Conservation (phyloP, 495 filamentous ascomycete genomes). For the Lophiotrema nucula region DNA sequence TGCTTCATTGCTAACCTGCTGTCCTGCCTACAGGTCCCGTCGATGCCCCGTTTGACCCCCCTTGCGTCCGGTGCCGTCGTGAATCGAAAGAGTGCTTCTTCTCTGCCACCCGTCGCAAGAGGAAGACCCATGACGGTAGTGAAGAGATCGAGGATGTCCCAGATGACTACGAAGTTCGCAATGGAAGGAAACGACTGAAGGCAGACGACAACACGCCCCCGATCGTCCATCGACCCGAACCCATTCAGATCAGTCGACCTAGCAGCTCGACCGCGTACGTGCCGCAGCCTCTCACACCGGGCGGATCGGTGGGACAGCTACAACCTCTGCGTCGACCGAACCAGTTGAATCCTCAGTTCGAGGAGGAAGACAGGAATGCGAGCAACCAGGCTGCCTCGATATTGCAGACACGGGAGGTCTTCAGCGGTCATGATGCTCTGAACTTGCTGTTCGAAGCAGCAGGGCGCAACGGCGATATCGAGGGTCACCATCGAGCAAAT, state of each 20-base stretch:
- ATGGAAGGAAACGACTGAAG: slow-evolving; percentile 41
- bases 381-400: slow-evolving; percentile 60
- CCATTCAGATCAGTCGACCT: slow-evolving; percentile 13
- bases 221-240: slow-evolving; percentile 20
- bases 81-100: slow-evolving; percentile 96
- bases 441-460: slow-evolving; percentile 69
- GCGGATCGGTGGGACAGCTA: slow-evolving; percentile 56
- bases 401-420: slow-evolving; percentile 62
- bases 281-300: slow-evolving; percentile 59
- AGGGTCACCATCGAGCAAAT: slow-evolving; percentile 39
- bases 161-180: slow-evolving; percentile 41
- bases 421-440: slow-evolving; percentile 68
- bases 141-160: slow-evolving; percentile 37
- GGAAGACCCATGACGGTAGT: slow-evolving; percentile 67
- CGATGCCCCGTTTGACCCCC: slow-evolving; percentile 85
- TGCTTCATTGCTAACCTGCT: too few relatives aligned
- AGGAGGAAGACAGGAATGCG: slow-evolving; percentile 47
- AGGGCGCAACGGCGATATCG: slow-evolving; percentile 49
- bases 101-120: slow-evolving; percentile 90
- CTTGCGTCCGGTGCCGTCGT: slow-evolving; percentile 87
- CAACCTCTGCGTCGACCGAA: slow-evolving; percentile 56
- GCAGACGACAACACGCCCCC: slow-evolving; percentile 16
- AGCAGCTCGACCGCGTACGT: slow-evolving; percentile 34
- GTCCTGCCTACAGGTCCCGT: too few relatives aligned
- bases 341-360: slow-evolving; percentile 19